Conservation (phyloP, 345 rosid genomes). For the Eucalyptus cloeziana region DNA sequence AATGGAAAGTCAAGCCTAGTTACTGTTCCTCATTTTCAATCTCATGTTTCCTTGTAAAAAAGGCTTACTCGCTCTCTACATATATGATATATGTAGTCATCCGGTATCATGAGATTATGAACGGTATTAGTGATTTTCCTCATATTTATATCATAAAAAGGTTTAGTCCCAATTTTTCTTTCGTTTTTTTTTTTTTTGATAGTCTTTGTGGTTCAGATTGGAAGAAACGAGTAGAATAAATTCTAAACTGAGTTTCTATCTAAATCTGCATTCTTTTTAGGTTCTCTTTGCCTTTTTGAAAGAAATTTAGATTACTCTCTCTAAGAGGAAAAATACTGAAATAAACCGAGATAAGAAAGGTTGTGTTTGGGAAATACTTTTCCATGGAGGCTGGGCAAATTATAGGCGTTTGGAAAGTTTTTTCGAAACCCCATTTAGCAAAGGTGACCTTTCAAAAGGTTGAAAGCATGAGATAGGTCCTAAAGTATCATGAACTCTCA, state of each 20-base stretch:
- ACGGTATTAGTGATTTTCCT: neutral
- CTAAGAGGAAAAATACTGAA: neutral
- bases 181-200: no score
- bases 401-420: no score
- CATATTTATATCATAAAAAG: neutral
- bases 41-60: neutral
- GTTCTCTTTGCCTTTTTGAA: neutral
- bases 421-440: fast-evolving
- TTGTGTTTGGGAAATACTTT: fast-evolving
- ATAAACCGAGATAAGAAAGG: neutral
- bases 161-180: neutral
- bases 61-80: neutral
- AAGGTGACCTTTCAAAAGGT: no score
- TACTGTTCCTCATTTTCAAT: neutral
- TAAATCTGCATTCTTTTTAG: neutral
- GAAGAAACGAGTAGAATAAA: neutral
- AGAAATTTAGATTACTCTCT: neutral
- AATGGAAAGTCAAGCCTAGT: neutral
- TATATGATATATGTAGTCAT: neutral
- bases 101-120: neutral
- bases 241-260: neutral
- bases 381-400: no score
- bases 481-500: no score
- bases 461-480: fast-evolving
- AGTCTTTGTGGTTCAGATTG: fast-evolving